Evolutionary conservation across 2,329 filamentous ascomycete species (phyloP).

Genomic region (Emydomyces testavorans): DNA sequence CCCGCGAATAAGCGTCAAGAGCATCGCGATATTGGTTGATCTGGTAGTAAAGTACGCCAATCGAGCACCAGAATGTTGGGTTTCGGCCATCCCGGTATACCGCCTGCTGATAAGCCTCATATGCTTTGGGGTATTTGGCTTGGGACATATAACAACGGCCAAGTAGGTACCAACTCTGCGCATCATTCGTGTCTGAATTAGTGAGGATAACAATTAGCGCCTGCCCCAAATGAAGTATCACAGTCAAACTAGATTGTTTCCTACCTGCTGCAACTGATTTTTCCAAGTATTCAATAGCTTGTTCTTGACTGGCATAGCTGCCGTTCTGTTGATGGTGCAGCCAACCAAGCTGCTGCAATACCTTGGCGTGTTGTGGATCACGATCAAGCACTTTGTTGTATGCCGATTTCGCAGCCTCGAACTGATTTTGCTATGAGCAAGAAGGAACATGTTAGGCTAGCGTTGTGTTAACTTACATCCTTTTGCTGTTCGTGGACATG

Average conservation of each 20-base stretch:
- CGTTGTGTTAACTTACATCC: slow-evolving; percentile 56
- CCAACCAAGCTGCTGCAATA: slow-evolving; percentile 95
- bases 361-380: slow-evolving; percentile 93
- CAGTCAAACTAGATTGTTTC: slow-evolving; percentile 24
- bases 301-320: slow-evolving; percentile 82
- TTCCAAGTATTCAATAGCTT: slow-evolving; percentile 92
- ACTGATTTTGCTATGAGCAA: slow-evolving; percentile 44
- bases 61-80: slow-evolving; percentile 98
- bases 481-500: slow-evolving; percentile 99
- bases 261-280: slow-evolving; percentile 87
- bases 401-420: slow-evolving; percentile 81
- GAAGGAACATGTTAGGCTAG: neutral
- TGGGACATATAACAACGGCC: slow-evolving; percentile 99
- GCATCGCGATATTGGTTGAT: slow-evolving; percentile 99
- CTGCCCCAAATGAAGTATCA: neutral
- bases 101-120: slow-evolving; percentile 96
- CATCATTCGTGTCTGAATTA: slow-evolving; percentile 69
- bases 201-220: slow-evolving; percentile 1
- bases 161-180: slow-evolving; percentile 96
- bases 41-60: slow-evolving; percentile 96
- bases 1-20: slow-evolving; percentile 90
- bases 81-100: slow-evolving; percentile 96
- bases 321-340: slow-evolving; percentile 92
- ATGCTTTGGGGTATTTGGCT: slow-evolving; percentile 96
- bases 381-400: slow-evolving; percentile 89